Evolutionary conservation across 139 green algal genomes (phyloP).

Genomic region (Tetraselmis striata): DNA sequence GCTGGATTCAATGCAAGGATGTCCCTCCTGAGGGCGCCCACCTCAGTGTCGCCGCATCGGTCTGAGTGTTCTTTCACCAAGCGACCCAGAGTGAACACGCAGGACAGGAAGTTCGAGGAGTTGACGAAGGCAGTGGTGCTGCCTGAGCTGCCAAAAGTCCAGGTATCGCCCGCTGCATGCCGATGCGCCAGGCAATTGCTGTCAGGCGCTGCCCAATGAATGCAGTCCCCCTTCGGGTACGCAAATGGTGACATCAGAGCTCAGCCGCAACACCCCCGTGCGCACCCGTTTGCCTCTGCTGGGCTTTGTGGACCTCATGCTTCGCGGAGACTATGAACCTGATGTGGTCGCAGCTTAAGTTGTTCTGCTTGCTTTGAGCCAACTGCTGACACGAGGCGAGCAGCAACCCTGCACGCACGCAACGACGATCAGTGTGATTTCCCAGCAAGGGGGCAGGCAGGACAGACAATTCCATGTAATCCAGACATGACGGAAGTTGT

Average conservation of each 20-base stretch:
- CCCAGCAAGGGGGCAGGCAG: too few species aligned
- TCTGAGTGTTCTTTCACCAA: not conserved
- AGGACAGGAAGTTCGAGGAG: not conserved
- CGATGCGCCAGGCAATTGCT: not conserved
- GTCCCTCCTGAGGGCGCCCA: too few species aligned
- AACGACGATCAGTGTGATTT: too few species aligned
- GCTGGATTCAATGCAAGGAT: too few species aligned
- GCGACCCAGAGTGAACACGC: not conserved
- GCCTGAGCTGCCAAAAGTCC: not conserved
- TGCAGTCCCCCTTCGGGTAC: too few species aligned
- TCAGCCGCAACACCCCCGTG: not conserved
- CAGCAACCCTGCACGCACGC: too few species aligned
- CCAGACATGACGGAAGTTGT: too few species aligned
- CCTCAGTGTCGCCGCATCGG: not conserved
- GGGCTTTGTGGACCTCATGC: not conserved
- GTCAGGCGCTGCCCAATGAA: not conserved
- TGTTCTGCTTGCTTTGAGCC: too few species aligned
- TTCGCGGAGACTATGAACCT: not conserved
- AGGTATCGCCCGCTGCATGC: not conserved
- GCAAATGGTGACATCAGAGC: too few species aligned
- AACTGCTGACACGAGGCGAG: too few species aligned
- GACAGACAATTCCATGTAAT: too few species aligned
- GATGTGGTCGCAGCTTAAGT: not conserved
- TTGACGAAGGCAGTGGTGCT: not conserved
- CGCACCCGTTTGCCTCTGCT: not conserved